Conservation (phyloP, 192 early-diverging fungal genomes). For the Umbelopsis vinacea region DNA sequence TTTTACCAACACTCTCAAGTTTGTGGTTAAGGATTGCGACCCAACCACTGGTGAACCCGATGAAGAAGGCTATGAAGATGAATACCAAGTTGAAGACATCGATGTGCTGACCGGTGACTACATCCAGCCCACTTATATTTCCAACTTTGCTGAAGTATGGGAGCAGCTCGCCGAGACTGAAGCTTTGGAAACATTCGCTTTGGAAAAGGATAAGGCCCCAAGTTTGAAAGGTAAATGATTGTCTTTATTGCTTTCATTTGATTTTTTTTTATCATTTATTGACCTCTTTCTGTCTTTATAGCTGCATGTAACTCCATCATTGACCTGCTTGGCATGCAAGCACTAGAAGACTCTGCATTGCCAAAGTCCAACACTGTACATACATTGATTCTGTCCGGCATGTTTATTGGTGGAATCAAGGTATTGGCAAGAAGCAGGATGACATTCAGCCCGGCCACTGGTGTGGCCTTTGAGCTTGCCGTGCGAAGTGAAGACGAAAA, state of each 20-base stretch:
- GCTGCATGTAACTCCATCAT: slow-evolving; percentile 73
- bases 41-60: slow-evolving; percentile 90
- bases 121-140: slow-evolving; percentile 84
- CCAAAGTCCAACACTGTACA: slow-evolving; percentile 82
- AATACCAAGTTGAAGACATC: slow-evolving; percentile 89
- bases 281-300: slow-evolving; percentile 27
- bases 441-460: slow-evolving; percentile 79
- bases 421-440: slow-evolving; percentile 86
- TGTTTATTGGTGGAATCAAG: slow-evolving; percentile 79
- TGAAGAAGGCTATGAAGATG: slow-evolving; percentile 94
- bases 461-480: slow-evolving; percentile 92
- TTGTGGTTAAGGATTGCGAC: slow-evolving; percentile 95
- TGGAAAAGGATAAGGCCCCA: slow-evolving; percentile 75
- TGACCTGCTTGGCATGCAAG: slow-evolving; percentile 86
- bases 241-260: no score
- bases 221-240: slow-evolving; percentile 68
- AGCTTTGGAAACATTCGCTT: slow-evolving; percentile 84
- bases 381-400: slow-evolving; percentile 83
- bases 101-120: slow-evolving; percentile 88
- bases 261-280: slow-evolving; percentile 16
- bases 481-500: slow-evolving; percentile 72
- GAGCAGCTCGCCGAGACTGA: slow-evolving; percentile 73
- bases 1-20: slow-evolving; percentile 88
- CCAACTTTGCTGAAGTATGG: slow-evolving; percentile 82
- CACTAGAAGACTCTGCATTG: slow-evolving; percentile 71